Conservation (phyloP, 129 eudicot genomes). For the Arctium lappa region DNA sequence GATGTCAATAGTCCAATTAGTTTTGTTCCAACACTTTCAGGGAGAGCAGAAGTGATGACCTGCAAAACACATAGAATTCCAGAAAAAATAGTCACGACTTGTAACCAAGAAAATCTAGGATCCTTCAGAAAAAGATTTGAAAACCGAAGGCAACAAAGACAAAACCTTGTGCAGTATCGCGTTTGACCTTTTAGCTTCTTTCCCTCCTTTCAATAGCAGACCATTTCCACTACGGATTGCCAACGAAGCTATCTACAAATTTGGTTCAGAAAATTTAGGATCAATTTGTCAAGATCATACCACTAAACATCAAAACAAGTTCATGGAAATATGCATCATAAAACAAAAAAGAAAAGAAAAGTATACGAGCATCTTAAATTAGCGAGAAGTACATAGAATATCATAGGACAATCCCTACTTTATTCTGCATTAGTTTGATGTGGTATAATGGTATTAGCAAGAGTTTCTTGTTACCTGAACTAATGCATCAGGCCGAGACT, state of each 20-base stretch:
- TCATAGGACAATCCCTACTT: background rate
- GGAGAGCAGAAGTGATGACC: conserved; percentile 76
- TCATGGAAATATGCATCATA: background rate
- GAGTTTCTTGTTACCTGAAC: conserved; percentile 60
- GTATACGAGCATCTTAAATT: background rate
- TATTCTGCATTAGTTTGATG: background rate
- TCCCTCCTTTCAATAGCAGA: conserved; percentile 89
- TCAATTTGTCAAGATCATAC: background rate
- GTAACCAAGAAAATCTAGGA: background rate
- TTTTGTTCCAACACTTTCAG: conserved; percentile 65
- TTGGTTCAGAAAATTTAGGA: background rate
- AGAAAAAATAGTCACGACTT: background rate
- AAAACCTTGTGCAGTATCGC: conserved; percentile 83
- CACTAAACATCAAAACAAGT: background rate
- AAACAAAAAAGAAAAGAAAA: background rate
- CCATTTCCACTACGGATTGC: conserved; percentile 97
- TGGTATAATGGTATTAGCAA: background rate
- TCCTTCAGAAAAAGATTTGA: background rate
- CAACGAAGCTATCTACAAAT: conserved; percentile 81
- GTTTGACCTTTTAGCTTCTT: conserved; percentile 81
- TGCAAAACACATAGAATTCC: conserved; percentile 15
- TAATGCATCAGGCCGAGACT: conserved; percentile 96
- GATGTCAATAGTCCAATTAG: conserved; percentile 81
- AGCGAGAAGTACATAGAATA: background rate
- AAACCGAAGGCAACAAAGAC: background rate